Base-by-base conservation (phyloP, 176 grass and related monocot genomes). In the Triticum urartu region DNA sequence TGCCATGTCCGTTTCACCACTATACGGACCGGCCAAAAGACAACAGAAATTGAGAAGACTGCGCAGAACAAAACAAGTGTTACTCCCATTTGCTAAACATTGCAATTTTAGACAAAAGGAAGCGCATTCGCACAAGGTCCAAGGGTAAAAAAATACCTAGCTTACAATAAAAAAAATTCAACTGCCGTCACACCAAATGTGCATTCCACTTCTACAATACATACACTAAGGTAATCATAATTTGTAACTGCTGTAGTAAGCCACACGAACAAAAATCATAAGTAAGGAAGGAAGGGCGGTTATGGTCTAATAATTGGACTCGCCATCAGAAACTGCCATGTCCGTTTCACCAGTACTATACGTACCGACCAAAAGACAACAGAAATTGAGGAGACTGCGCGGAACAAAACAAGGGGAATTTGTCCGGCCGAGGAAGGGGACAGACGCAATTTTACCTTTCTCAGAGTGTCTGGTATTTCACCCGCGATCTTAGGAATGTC, bases 391-490 rank as follows among this genome's bases (percentile, higher is more conserved):
- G 43, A 20, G 1, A 11, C 76, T 9, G 60, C 28, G 26, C 24
- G 0, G n/a, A 65, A 80, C 11, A 52, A 59, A 64, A 30, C 7
- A 68, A 68, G 18, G 36, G 43, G 22, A 9, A 67, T 60, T 8
- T 64, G 35, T 60, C 47, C 2, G 28, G 47, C 24, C 5, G 20
- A 62, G 21, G 78, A 63, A 76, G 76, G 47, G 69, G 48, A 25
- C 12, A 76, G 48, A 34, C 34, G 68, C 5, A 42, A 64, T 81
- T 83, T 83, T 78, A 92, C 97, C 94, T 94, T 94, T 33, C 83
- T 94, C 84, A 99, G 26, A 79, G 91, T 77, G 26, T 69, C 69
- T 5, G 97, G 97, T 88, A 99, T 89, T 1, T 89, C 60, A 58
- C 75, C 2, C 60, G 89, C 84, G 24, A 92, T 82, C 21, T 1